Evolutionary conservation across 805 yeast genomes (phyloP).

Genomic region (Saccharomycopsis capsularis): DNA sequence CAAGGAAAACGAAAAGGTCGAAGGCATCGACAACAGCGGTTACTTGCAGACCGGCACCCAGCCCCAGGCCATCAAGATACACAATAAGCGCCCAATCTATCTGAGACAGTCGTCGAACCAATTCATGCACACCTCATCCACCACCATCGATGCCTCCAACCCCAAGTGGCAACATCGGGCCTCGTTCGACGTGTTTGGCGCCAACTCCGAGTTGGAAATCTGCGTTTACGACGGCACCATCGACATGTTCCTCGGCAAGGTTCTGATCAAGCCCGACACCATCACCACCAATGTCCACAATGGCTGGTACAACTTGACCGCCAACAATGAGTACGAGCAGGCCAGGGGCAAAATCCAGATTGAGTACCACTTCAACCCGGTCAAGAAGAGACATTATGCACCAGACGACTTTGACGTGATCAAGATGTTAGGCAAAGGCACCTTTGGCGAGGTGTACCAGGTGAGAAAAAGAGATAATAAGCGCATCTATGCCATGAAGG

Average conservation of each 20-base stretch:
- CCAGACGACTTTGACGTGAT: slow-evolving; percentile 93
- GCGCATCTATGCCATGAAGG: slow-evolving; percentile 96
- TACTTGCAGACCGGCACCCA: background rate
- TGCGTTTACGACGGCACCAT: slow-evolving; percentile 86
- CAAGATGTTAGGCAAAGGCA: slow-evolving; percentile 88
- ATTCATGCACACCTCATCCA: slow-evolving; percentile 21
- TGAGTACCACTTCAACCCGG: slow-evolving; percentile 62
- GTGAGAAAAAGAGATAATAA: slow-evolving; percentile 85
- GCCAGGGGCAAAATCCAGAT: slow-evolving; percentile 76
- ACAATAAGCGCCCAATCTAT: slow-evolving; percentile 34
- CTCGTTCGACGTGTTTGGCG: slow-evolving; percentile 83
- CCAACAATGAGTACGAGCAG: slow-evolving; percentile 68
- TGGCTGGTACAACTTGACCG: slow-evolving; percentile 68
- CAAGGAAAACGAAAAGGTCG: slow-evolving; percentile 32
- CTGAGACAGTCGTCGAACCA: slow-evolving; percentile 41
- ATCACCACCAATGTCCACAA: slow-evolving; percentile 29
- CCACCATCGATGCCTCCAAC: slow-evolving; percentile 37
- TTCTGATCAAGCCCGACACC: slow-evolving; percentile 59
- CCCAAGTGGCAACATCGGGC: slow-evolving; percentile 94
- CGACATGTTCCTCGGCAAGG: slow-evolving; percentile 84
- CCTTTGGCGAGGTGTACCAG: slow-evolving; percentile 96
- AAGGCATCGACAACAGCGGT: background rate
- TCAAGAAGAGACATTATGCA: slow-evolving; percentile 72
- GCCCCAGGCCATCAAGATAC: slow-evolving; percentile 24
- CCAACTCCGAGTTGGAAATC: slow-evolving; percentile 75